Base-by-base conservation (phyloP, 805 yeast species). In the Ogataea sp. region DNA sequence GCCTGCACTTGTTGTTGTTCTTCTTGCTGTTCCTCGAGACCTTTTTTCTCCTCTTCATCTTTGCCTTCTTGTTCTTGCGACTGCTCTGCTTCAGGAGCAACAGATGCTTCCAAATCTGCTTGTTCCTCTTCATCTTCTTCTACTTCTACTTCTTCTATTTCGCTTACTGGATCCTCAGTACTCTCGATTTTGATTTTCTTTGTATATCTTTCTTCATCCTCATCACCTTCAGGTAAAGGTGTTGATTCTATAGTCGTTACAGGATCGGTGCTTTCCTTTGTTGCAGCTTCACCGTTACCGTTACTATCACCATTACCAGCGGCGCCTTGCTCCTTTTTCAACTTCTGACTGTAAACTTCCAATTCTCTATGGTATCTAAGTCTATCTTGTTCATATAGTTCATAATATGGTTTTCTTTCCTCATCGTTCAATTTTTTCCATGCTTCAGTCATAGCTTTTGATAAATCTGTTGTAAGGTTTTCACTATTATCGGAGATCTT, bases 391-490 rank as follows among this genome's bases (percentile, higher is more conserved):
- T 80, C 89, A 55, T 81, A 87, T 38, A 83, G 60, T 41, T 82
- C 79, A 51, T 77, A 78, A 56, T 75, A 89, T 3, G 89, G 88
- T 46, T 75, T 76, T 41, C 84, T 73, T 9, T 73, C 84, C 23
- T 78, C 83, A 29, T 78, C 82, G 41, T 69, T 74, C 49, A 89
- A 67, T 38, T 65, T 68, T 52, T 84, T 84, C 97, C 97, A 89
- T 4, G 82, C 80, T 45, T 85, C 96, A 2, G 95, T 78, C 65
- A 89, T 67, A 14, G 82, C 81, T 51, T 75, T 80, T 2, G 95
- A 80, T 34, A 85, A 67, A 54, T 89, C 96, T 30, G 63, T 62
- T 16, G 63, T 53, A 9, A 30, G 18, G 23, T 54, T 55, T 40
- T 62, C 62, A 20, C 56, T 67, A 24, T 69, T 67, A 9, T 78